Evolutionary conservation across 768 basidiomycete genomes (phyloP), one percentile per base, ranked within the genome.

Genomic region (Leccinum fibrillosum): DNA sequence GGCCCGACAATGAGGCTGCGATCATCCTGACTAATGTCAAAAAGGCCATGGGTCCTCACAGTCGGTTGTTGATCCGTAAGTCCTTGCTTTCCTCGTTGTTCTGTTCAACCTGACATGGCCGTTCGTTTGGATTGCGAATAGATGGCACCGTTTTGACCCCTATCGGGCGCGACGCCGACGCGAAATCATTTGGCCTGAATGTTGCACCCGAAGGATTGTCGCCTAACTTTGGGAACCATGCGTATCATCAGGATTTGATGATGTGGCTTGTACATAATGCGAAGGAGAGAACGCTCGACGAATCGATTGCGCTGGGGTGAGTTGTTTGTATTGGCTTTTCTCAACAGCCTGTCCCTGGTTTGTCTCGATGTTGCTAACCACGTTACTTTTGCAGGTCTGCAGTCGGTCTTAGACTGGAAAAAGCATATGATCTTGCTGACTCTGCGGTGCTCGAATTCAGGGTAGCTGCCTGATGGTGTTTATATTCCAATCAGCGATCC

Each of bases 181-280:
- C 50, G 3, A 54, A 56, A 15, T 17, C 25, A 7, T 59, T 47
- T 32, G 59, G 56, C 35, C 44, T 60, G 66, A 62, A 65, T 11
- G 50, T 58, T 58, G 78, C 77, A 1, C 80, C 80, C 0, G 74
- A 76, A 52, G 80, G 79, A 0, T 67, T 83, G 52, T 70, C 81
- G 2, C 74, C 80, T 4, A 81, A 80, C 64, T 81, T 76, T 53
- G 80, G 79, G 23, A 69, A 74, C 44, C 67, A 74, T 3, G 67
- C 67, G 30, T 82, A 82, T 60, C 66, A 77, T 26, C 75, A 76
- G 50, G 82, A 83, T 54, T 49, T 82, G 39, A 74, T 72, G 53
- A 80, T 82, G 81, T 76, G 80, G 75, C 51, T 66, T 23, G 25
- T 72, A n/a, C 62, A 76, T 13, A 80, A 82, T 54, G 64, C 72